Evolutionary conservation across 2,329 filamentous ascomycete genomes (phyloP).

Genomic region (Fonsecaea monophora): DNA sequence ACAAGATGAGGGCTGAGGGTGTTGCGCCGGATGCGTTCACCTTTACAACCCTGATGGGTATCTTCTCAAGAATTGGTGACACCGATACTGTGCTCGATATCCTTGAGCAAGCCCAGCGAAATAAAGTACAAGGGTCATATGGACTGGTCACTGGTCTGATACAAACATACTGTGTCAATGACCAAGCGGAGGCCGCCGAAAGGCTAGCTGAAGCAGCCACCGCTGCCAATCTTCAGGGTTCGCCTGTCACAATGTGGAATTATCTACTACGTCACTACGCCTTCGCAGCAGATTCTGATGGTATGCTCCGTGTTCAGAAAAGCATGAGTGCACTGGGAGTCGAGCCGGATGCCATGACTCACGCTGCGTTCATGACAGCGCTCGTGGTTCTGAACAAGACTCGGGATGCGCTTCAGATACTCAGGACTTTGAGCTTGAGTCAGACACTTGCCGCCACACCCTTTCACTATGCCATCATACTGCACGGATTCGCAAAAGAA

Average conservation of each 20-base stretch:
- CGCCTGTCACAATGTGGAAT: slow-evolving; percentile 76
- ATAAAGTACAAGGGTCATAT: slow-evolving; percentile 58
- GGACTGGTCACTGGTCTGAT: slow-evolving; percentile 71
- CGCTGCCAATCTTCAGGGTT: slow-evolving; percentile 57
- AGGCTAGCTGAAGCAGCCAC: slow-evolving; percentile 65
- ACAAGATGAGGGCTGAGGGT: slow-evolving; percentile 60
- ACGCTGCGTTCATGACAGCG: slow-evolving; percentile 66
- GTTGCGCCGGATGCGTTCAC: slow-evolving; percentile 67
- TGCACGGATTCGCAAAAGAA: slow-evolving; percentile 58
- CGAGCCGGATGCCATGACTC: slow-evolving; percentile 63
- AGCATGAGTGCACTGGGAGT: slow-evolving; percentile 62
- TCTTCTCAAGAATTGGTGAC: slow-evolving; percentile 75
- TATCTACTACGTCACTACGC: slow-evolving; percentile 74
- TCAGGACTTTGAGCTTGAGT: slow-evolving; percentile 49
- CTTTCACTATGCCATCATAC: slow-evolving; percentile 56
- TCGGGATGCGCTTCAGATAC: slow-evolving; percentile 62
- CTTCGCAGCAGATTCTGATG: slow-evolving; percentile 63
- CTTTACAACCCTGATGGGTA: slow-evolving; percentile 75
- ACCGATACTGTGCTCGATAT: slow-evolving; percentile 71
- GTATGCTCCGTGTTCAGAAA: slow-evolving; percentile 61
- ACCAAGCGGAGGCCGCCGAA: slow-evolving; percentile 62
- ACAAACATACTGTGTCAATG: slow-evolving; percentile 69
- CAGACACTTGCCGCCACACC: slow-evolving; percentile 49
- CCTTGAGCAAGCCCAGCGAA: slow-evolving; percentile 66
- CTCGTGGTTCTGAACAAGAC: slow-evolving; percentile 61